Percentiles rank a stretch among this genome's conserved stretches.
These are phyloP conservation scores for Albizia julibrissin DNA, from an alignment of 306 rosid genomes.

Conservation along the genomic window DNA sequence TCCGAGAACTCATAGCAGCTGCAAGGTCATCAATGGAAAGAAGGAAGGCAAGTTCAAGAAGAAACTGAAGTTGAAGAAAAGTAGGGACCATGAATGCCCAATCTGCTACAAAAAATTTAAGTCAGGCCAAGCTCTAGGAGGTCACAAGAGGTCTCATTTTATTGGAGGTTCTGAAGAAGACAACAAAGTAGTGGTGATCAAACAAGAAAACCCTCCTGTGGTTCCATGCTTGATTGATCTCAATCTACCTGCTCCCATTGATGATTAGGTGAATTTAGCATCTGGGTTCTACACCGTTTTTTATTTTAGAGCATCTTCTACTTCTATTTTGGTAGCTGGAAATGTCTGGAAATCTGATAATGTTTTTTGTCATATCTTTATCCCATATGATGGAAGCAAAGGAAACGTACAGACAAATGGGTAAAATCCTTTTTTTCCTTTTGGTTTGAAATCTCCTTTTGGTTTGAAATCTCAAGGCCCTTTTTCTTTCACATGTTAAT, in stretches of 20 bases:
- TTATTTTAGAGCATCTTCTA: background rate
- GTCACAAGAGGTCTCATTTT: slow-evolving; percentile 96
- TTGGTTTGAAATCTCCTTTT: slow-evolving; percentile 10
- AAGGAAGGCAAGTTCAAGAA: slow-evolving; percentile 42
- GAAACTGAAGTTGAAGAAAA: slow-evolving; percentile 63
- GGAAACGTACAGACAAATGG: slow-evolving; percentile 56
- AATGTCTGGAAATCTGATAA: slow-evolving; percentile 36
- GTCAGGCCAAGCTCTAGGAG: slow-evolving; percentile 98
- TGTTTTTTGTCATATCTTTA: slow-evolving; percentile 20
- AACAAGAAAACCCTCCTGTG: slow-evolving; percentile 38
- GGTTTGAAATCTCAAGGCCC: slow-evolving; percentile 20
- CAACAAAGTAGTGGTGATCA: slow-evolving; percentile 54
- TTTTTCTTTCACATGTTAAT: slow-evolving; percentile 43
- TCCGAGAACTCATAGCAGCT: slow-evolving; percentile 37
- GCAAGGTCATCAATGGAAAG: slow-evolving; percentile 35
- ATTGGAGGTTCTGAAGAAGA: slow-evolving; percentile 70
- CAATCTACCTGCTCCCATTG: slow-evolving; percentile 85
- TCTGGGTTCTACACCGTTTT: slow-evolving; percentile 32
- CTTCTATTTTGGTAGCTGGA: slow-evolving; percentile 29
- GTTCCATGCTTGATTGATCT: slow-evolving; percentile 73
- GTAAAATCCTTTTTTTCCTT: slow-evolving; percentile 29
- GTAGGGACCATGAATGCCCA: slow-evolving; percentile 82
- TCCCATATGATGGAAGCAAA: slow-evolving; percentile 40
- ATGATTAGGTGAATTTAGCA: slow-evolving; percentile 52
- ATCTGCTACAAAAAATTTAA: slow-evolving; percentile 74